Base-by-base conservation (phyloP, 441 rosid species). In the Gossypium davidsonii region DNA sequence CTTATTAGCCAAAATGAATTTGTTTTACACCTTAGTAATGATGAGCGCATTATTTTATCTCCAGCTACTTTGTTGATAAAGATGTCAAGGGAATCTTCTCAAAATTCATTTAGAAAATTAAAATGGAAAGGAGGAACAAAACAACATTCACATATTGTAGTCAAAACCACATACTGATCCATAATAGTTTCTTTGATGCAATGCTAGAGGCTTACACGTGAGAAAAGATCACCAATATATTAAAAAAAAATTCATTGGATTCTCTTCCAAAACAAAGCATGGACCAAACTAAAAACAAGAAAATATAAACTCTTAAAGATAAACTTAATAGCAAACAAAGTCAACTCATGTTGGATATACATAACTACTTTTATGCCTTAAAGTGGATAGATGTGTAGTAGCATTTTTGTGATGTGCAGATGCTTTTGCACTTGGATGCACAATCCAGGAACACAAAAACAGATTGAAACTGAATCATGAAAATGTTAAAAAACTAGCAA, bases 181-280 rank as follows among this genome's bases (percentile, higher is more conserved):
- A 42, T 28, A 11, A 1, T 42, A 42, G 69, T 42, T 42, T 42
- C 53, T 20, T 64, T 64, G 69, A 42, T 42, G 18, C 53, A 44
- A 42, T 10, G 67, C 7, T 34, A 9, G 99, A 78, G 39, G 7
- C 20, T 62, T 62, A 62, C 12, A 60, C 39, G 8, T 34, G 52
- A 20, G 52, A 42, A 64, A 3, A 42, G 46, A 42, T 42, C 46
- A 42, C 46, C 12, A 42, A 42, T 42, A 9, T 42, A 42, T 42
- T 42, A 42, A 42, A 42, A 39, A 39, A 39, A 42, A 39, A 2
- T 2, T 42, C 21, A 44, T 9, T 15, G 26, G 10, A 25, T 51
- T 51, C 3, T 11, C 48, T 28, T 17, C 23, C 46, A 51, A 49
- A 67, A 52, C 18, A 53, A 52, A 15, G 44, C 44, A 67, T 3